Evolutionary conservation across 768 basidiomycete genomes (phyloP), one percentile per base, ranked within the genome.

Genomic region (Suillus brevipes): DNA sequence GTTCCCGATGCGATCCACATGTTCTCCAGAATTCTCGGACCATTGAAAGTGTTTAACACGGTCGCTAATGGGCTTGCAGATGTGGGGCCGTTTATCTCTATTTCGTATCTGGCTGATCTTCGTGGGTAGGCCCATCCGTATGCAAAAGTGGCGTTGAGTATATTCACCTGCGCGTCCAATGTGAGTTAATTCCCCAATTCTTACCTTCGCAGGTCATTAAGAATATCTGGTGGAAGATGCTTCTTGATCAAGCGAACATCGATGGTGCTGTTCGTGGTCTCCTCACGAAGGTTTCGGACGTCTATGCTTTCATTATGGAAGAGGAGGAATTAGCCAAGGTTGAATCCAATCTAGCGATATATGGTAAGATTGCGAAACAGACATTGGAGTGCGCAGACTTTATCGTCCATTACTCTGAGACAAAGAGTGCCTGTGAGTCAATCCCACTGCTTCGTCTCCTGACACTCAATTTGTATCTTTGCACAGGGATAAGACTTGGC

Each of bases 341-440:
- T 31, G 4, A 31, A 31, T 31, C 31, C 2, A 31, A 31, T 2
- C 31, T 31, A 31, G 31, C 31, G 4, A 31, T 31, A 31, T 31
- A 31, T 31, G 31, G 31, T 31, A 31, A 31, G 31, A 31, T 31
- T 31, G 31, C 31, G 31, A 31, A 31, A 31, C 31, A 31, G 31
- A 31, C 31, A 4, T 31, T 31, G 31, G 31, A 31, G 4, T 31
- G 31, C 31, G 31, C 31, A 4, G 31, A 31, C 4, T 76, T 76
- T 34, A 73, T 75, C 42, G 63, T 61, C 8, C 70, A 72, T 36
- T 76, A 76, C 64, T 67, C 72, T 16, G 69, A 64, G 56, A 72
- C 62, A 13, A 71, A 70, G 56, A 71, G 62, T 28, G 69, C 72
- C 45, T 57, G 73, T 74, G 52, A 18, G 70, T 67, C 2, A 2